Conservation (phyloP, 192 early-diverging fungal species). For the Spizellomyces punctatus region DNA sequence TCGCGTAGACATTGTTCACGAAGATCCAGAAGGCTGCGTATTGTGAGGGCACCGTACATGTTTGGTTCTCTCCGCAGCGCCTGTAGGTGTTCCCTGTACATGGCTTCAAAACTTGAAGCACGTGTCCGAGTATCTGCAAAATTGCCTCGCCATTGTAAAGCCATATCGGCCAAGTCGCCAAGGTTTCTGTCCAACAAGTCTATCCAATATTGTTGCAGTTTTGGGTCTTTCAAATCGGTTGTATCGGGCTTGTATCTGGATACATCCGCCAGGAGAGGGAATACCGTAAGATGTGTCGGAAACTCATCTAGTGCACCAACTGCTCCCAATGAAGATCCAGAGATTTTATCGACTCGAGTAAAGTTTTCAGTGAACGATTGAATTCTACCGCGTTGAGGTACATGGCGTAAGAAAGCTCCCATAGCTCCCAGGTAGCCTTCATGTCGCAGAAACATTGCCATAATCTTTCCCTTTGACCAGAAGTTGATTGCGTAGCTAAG, state of each 20-base stretch:
- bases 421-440: slow-evolving; percentile 96
- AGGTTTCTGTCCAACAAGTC: slow-evolving; percentile 70
- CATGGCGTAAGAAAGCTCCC: slow-evolving; percentile 76
- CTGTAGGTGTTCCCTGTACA: slow-evolving; percentile 70
- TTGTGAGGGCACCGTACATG: slow-evolving; percentile 72
- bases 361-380: slow-evolving; percentile 87
- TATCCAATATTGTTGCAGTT: slow-evolving; percentile 75
- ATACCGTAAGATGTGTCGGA: slow-evolving; percentile 50
- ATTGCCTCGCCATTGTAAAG: slow-evolving; percentile 42
- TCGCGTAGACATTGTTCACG: slow-evolving; percentile 83
- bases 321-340: slow-evolving; percentile 54
- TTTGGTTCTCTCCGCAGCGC: slow-evolving; percentile 66
- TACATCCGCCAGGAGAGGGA: slow-evolving; percentile 62
- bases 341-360: slow-evolving; percentile 59
- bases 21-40: slow-evolving; percentile 70
- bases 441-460: slow-evolving; percentile 93
- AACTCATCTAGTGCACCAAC: slow-evolving; percentile 70
- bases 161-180: slow-evolving; percentile 64
- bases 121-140: slow-evolving; percentile 21
- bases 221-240: slow-evolving; percentile 56
- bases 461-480: slow-evolving; percentile 95
- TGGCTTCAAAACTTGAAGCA: slow-evolving; percentile 56
- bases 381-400: slow-evolving; percentile 25
- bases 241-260: slow-evolving; percentile 73
- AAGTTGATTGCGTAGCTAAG: slow-evolving; percentile 87